Evolutionary conservation across 2,329 filamentous ascomycete genomes (phyloP).

Genomic region (Cordyceps javanica): DNA sequence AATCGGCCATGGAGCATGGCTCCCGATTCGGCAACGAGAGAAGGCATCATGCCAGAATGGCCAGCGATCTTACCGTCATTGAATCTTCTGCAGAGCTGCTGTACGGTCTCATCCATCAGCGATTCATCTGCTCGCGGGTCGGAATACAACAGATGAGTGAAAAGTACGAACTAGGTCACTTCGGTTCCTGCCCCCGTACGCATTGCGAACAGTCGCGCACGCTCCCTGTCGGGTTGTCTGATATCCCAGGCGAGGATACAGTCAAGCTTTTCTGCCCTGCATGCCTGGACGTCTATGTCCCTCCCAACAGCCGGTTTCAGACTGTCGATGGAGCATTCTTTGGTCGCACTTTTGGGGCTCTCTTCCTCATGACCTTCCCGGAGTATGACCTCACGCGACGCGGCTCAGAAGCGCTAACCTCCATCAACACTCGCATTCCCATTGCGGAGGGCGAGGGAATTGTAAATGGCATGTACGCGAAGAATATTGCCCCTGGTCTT

Average conservation of each 20-base stretch:
- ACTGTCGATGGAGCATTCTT: slow-evolving; percentile 98
- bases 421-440: slow-evolving; percentile 25
- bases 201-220: slow-evolving; percentile 87
- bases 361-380: slow-evolving; percentile 98
- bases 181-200: slow-evolving; percentile 90
- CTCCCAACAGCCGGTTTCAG: slow-evolving; percentile 94
- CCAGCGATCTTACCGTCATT: slow-evolving; percentile 89
- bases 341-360: slow-evolving; percentile 89
- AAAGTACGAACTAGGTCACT: slow-evolving; percentile 96
- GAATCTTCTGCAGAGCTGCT: slow-evolving; percentile 97
- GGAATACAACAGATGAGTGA: slow-evolving; percentile 99
- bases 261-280: slow-evolving; percentile 98
- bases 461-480: slow-evolving; percentile 81
- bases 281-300: slow-evolving; percentile 94
- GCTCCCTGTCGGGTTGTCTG: slow-evolving; percentile 85
- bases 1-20: slow-evolving; percentile 52
- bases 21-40: slow-evolving; percentile 52
- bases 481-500: slow-evolving; percentile 84
- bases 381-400: slow-evolving; percentile 83
- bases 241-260: slow-evolving; percentile 93
- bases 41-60: slow-evolving; percentile 75
- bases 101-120: slow-evolving; percentile 96
- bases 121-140: slow-evolving; percentile 92
- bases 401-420: slow-evolving; percentile 52
- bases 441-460: slow-evolving; percentile 38